Base-by-base conservation (phyloP, 176 grass and related monocot species). In the Stipa capillata region DNA sequence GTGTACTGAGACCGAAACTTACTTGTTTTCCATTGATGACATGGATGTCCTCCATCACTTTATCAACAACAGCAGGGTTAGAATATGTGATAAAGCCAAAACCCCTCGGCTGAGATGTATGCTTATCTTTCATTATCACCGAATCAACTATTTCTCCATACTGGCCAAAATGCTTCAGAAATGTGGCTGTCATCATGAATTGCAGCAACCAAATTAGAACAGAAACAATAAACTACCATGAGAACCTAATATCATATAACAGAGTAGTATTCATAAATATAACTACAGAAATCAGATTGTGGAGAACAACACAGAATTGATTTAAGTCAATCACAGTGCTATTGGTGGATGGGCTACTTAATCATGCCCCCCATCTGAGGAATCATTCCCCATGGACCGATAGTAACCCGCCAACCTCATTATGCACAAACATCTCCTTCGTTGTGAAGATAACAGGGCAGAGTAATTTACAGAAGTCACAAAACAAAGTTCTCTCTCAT, bases 81-180 rank as follows among this genome's bases (percentile, higher is more conserved):
- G 83, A 85, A 86, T 88, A 97, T 33, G 95, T 97, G 74, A 97
- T 87, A 79, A 97, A 97, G 73, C 95, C 95, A 83, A 97, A 97
- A 31, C 92, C 94, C 80, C 95, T 86, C 10, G 95, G 91, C 83
- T 94, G 89, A 54, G 83, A 85, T 56, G 92, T 97, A 51, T 77
- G 58, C 83, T 86, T 94, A 82, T 97, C 87, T 61, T 88, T 94
- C 89, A 94, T 97, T 86, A 97, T 97, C 61, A 97, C 90, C 25
- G 84, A 84, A 85, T 97, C 95, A 76, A 94, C 59, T 80, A 97
- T 92, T 74, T 88, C 80, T 23, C 95, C 95, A 74, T 97, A 97
- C 63, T 83, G 83, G 39, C 82, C 82, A 88, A 97, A 94, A 94
- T 97, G 95, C 44, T 79, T 84, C 45, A 88, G 59, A 85, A 94